Percentiles rank a stretch among this genome's conserved stretches.
These are phyloP conservation scores for Arbutus unedo DNA, from an alignment of 148 eudicot species.

Conservation along the genomic window DNA sequence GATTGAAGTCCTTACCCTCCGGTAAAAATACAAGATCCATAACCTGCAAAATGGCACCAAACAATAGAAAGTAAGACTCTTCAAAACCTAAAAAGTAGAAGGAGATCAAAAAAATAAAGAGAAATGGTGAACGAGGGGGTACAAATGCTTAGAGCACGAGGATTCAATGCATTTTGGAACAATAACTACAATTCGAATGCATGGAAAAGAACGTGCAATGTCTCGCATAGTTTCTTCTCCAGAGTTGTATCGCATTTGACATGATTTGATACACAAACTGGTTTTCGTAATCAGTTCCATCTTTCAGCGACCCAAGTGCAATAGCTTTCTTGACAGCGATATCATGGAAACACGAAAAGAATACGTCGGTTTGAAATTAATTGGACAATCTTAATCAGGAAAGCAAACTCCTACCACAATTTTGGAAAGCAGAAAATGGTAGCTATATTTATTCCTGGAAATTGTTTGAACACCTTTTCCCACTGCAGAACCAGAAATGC, in stretches of 20 bases:
- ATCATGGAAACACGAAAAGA: neutral
- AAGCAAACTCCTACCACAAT: neutral
- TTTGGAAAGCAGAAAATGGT: neutral
- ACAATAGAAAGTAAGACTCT: slow-evolving; percentile 15
- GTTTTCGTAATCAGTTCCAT: neutral
- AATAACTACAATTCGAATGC: neutral
- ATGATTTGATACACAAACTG: neutral
- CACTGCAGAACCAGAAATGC: neutral
- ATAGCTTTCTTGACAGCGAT: neutral
- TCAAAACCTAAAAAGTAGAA: neutral
- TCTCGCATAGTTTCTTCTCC: neutral
- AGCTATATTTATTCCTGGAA: neutral
- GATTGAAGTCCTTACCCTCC: slow-evolving; percentile 57
- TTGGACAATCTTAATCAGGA: neutral
- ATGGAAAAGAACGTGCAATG: neutral
- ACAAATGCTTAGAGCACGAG: neutral
- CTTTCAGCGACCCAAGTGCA: neutral
- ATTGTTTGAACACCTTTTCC: neutral
- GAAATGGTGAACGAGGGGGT: neutral
- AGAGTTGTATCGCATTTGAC: neutral
- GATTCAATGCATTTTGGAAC: neutral
- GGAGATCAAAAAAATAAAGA: neutral
- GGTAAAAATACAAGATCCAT: slow-evolving; percentile 72
- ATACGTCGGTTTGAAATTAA: neutral
- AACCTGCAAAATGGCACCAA: slow-evolving; percentile 47